phyloP scores from a whole-genome alignment of 352 stramenopile genomes.

The Pythium aquatile region DNA sequence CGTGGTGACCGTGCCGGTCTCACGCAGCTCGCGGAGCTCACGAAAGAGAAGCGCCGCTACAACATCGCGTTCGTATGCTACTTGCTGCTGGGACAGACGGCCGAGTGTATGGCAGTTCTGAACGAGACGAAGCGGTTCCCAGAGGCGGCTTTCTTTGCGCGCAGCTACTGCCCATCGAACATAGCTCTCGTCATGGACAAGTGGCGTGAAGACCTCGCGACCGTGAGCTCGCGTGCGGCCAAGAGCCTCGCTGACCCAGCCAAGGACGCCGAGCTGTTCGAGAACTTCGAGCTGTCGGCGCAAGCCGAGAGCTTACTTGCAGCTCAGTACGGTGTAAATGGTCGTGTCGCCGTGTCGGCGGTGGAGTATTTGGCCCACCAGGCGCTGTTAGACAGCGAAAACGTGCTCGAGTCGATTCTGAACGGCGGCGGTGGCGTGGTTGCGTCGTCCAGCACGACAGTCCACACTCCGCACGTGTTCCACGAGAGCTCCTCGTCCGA shows the following conservation, averaged over 20 bases:
- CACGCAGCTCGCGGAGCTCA: slow-evolving; percentile 83
- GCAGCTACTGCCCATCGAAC: slow-evolving; percentile 96
- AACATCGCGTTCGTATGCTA: slow-evolving; percentile 97
- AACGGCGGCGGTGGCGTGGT: slow-evolving; percentile 19
- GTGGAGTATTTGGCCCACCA: slow-evolving; percentile 78
- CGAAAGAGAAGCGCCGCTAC: slow-evolving; percentile 85
- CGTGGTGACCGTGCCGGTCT: slow-evolving; percentile 93
- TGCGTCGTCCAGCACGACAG: slow-evolving; percentile 4
- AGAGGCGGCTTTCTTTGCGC: slow-evolving; percentile 98
- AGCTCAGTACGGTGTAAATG: slow-evolving; percentile 50
- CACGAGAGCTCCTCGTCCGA: slow-evolving; percentile 21
- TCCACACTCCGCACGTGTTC: neutral
- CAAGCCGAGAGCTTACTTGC: slow-evolving; percentile 94
- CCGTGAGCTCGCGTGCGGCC: slow-evolving; percentile 88
- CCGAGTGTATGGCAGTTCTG: slow-evolving; percentile 95
- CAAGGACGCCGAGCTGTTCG: slow-evolving; percentile 94
- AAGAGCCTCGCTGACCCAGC: slow-evolving; percentile 93
- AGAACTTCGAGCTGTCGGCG: slow-evolving; percentile 93
- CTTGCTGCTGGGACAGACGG: slow-evolving; percentile 94
- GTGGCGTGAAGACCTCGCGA: slow-evolving; percentile 94
- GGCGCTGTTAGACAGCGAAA: slow-evolving; percentile 61
- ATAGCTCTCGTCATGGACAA: slow-evolving; percentile 94
- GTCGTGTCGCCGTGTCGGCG: slow-evolving; percentile 46
- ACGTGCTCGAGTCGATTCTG: slow-evolving; percentile 49
- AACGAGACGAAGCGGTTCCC: slow-evolving; percentile 94